Evolutionary conservation across 2,329 filamentous ascomycete genomes (phyloP), one percentile per base, ranked within the genome.

Genomic region (Ceratocystis diversiconidia): DNA sequence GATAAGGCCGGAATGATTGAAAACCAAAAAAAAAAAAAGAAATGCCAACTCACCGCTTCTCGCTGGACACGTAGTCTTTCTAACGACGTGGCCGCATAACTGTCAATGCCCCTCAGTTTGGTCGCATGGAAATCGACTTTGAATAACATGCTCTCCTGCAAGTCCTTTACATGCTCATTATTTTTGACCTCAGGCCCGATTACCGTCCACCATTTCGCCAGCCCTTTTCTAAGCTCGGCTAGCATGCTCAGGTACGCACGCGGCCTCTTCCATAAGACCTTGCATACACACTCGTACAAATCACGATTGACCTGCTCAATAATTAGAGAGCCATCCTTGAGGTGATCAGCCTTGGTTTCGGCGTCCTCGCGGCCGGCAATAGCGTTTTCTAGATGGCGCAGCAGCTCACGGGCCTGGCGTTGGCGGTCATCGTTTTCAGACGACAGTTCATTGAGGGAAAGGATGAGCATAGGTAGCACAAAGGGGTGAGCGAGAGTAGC

Each of bases 211-310:
- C 81, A 83, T 44, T 72, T 72, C 5, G 71, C 71, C 78, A 84
- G 79, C 28, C 78, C 78, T 64, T 72, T 72, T 67, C 78, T 75
- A 70, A 85, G 77, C 69, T 80, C 78, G 41, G 72, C 73, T 63
- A 79, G 74, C 63, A 84, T 79, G 64, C 80, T 79, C 71, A 79
- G 73, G 70, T 85, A 86, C 0, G 84, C 82, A 72, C 84, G 81
- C 1, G 83, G 83, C 43, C 83, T 76, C 73, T 85, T 84, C 82
- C 82, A 85, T 68, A 85, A 75, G 36, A 85, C 82, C 70, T 83
- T 81, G 0, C 79, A 79, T 71, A 85, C 82, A 69, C 83, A 86
- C 74, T 86, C 83, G 68, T 85, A 83, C 57, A 86, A 75, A 70
- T 85, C 82, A 32, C 81, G 76, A 71, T 82, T 85, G 71, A 86